A percentile compares a stretch with the other conserved stretches of the same genome.
Evolutionary conservation across 176 grass and related monocot species (phyloP).

Genomic region (Leersia perrieri): DNA sequence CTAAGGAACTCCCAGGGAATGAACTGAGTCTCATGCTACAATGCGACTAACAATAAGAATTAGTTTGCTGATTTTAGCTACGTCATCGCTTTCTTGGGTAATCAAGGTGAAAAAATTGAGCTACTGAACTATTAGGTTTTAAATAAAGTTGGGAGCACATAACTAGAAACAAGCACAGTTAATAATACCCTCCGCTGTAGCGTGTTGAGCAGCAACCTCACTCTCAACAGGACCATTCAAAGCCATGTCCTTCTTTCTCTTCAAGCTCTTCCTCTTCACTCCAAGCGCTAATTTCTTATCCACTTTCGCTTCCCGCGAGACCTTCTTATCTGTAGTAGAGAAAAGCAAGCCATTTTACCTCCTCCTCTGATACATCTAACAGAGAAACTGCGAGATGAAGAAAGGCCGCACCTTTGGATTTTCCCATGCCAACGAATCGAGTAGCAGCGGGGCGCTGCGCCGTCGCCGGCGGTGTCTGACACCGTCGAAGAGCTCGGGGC

Average conservation of each 20-base stretch:
- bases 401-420: conserved; percentile 39
- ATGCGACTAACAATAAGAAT: not conserved
- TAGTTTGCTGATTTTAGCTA: not conserved
- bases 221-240: conserved; percentile 21
- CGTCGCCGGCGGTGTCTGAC: too few relatives aligned
- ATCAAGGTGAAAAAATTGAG: not conserved
- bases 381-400: not conserved
- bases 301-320: conserved; percentile 26
- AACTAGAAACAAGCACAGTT: not conserved
- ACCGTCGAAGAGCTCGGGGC: too few relatives aligned
- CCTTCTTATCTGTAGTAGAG: conserved; percentile 52
- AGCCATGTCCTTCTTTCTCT: conserved; percentile 57
- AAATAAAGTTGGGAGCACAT: not conserved
- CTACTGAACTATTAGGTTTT: not conserved
- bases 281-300: conserved; percentile 51
- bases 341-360: not conserved
- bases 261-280: conserved; percentile 58
- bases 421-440: conserved; percentile 44
- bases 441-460: too few relatives aligned
- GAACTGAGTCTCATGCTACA: not conserved
- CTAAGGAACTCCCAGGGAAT: not conserved
- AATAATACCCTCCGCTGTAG: conserved; percentile 24
- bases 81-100: not conserved
- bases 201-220: conserved; percentile 10
- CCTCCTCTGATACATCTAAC: not conserved